Evolutionary conservation across 139 green algal genomes (phyloP).

Genomic region (Desmodesmus armatus): DNA sequence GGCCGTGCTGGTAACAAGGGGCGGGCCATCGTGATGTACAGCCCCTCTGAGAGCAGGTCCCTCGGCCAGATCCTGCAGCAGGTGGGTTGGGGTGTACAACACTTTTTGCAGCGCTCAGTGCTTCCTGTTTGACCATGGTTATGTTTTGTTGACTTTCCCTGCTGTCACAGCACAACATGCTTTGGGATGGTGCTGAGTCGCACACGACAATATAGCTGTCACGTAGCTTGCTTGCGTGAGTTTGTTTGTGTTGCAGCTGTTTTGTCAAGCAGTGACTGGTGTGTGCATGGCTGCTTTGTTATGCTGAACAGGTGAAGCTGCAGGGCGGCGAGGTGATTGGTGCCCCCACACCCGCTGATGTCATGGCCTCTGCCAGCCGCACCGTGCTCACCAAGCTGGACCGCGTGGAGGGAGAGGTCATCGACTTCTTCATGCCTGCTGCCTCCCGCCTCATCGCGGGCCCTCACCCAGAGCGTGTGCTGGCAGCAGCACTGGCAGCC

Average conservation of each 20-base stretch:
- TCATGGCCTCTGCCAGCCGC: constrained; percentile 53
- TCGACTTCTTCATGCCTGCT: constrained; percentile 87
- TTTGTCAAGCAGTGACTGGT: background rate
- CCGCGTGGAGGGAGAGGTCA: constrained; percentile 75
- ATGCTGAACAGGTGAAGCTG: constrained; percentile 34
- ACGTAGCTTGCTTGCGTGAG: background rate
- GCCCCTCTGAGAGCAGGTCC: constrained; percentile 60
- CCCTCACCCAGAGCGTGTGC: constrained; percentile 63
- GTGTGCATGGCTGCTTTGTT: background rate
- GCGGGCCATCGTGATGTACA: constrained; percentile 92
- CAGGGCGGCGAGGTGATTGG: constrained; percentile 57
- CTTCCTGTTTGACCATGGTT: no score
- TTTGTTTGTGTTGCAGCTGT: background rate
- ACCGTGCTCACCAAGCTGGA: constrained; percentile 78
- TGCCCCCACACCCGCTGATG: constrained; percentile 47
- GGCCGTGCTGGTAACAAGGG: constrained; percentile 89
- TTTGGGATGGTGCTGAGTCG: no score
- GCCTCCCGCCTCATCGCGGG: constrained; percentile 79
- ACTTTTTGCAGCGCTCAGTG: no score
- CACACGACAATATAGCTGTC: no score
- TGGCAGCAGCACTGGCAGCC: constrained; percentile 89
- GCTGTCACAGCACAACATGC: no score
- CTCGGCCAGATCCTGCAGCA: constrained; percentile 76
- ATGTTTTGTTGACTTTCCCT: no score
- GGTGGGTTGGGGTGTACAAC: constrained; percentile 24